Evolutionary conservation across 495 filamentous ascomycete genomes (phyloP), one percentile per base, ranked within the genome.

Genomic region (Lophium mytilinum): DNA sequence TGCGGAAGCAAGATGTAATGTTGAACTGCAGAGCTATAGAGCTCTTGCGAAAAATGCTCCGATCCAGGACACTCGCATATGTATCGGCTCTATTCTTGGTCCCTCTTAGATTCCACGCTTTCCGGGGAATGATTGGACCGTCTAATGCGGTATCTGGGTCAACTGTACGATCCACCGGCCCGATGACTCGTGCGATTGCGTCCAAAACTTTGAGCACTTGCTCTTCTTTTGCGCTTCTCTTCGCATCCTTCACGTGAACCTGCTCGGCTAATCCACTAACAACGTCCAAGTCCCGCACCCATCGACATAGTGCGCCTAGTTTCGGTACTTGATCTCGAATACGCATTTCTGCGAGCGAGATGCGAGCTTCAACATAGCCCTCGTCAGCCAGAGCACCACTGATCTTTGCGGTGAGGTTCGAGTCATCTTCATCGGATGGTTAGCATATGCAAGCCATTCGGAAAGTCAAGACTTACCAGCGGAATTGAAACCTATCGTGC

Each of bases 211-310:
- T 61, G 36, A 76, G 57, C 9, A 71, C 53, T 14, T 75, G 66
- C 24, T 66, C 49, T 9, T 72, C 69, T 36, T 56, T 57, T 39
- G 52, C 48, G 10, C 12, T 60, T 0, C 63, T 62, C n/a, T 53
- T 46, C 10, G 54, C 40, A 4, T 40, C 36, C 10, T 24, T 35
- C 11, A 49, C 51, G 9, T 12, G 39, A 9, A 15, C 42, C 11
- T 53, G 49, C 12, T 59, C 41, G 14, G 60, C 66, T 1, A 76
- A 56, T 8, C 74, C 72, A 62, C 70, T 75, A 45, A 76, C 70
- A 35, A 74, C 71, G 57, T 78, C 76, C 21, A 77, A 65, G 50
- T 77, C 75, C 46, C 76, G 62, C 35, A 78, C 76, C 76, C 76
- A 78, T 39, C 76, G 67, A 53, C 73, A 75, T 9, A 78, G 64